phyloP scores from a whole-genome alignment of 2,329 filamentous ascomycete genomes.

The Neobulgaria alba region DNA sequence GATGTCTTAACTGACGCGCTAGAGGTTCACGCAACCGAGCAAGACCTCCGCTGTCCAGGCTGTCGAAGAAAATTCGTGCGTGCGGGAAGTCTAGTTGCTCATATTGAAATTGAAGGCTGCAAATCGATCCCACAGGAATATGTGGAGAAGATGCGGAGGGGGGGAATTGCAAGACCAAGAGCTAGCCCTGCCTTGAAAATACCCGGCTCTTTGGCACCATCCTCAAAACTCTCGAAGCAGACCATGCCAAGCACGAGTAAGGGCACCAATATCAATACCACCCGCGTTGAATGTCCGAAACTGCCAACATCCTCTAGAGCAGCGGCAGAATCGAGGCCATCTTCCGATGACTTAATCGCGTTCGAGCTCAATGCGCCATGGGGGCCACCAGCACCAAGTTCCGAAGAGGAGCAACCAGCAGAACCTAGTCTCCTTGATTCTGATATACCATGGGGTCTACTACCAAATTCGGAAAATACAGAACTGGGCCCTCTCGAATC shows the following conservation, averaged over 20 bases:
- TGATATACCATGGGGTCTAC: not conserved
- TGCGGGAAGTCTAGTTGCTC: constrained; percentile 17
- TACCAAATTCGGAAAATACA: not conserved
- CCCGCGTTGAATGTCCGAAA: constrained; percentile 1
- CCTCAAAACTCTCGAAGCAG: not conserved
- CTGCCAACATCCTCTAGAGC: constrained; percentile 11
- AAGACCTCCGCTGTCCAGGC: constrained; percentile 14
- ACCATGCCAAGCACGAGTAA: not conserved
- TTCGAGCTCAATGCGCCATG: constrained; percentile 5
- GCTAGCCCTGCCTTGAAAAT: not conserved
- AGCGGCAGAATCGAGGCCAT: too few relatives aligned
- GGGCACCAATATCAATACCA: not conserved
- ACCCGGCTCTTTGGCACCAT: not conserved
- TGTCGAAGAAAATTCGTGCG: constrained; percentile 15
- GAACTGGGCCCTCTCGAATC: constrained; percentile 1
- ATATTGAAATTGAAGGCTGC: constrained; percentile 17
- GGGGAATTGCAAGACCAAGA: constrained; percentile 3
- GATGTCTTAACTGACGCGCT: not conserved
- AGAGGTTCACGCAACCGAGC: constrained; percentile 5
- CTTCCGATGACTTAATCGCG: constrained; percentile 2
- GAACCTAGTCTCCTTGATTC: not conserved
- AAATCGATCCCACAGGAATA: constrained; percentile 1
- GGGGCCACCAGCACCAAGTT: not conserved
- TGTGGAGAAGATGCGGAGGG: constrained; percentile 5
- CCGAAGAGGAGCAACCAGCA: not conserved